Percentiles rank a stretch among this genome's conserved stretches.
phyloP scores from a whole-genome alignment of 1,284 basidiomycete species.

The Phenoliferia sp. region DNA sequence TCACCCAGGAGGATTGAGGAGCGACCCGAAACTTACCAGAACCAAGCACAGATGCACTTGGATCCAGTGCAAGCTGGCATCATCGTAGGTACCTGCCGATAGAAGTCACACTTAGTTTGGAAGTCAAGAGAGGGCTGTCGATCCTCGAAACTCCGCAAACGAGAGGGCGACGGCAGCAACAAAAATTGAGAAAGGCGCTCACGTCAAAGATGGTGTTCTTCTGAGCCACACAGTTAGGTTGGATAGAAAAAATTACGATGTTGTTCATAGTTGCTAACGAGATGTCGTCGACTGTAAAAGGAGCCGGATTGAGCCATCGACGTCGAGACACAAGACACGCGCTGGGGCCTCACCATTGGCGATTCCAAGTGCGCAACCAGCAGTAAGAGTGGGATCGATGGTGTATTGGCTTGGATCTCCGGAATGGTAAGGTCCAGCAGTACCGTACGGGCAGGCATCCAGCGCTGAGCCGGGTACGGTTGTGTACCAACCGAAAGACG shows the following conservation, averaged over 20 bases:
- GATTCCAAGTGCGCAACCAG: not conserved
- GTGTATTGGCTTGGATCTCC: conserved; percentile 15
- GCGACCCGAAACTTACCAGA: not conserved
- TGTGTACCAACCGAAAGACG: conserved; percentile 4
- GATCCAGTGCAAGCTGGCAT: conserved; percentile 22
- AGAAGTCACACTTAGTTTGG: not conserved
- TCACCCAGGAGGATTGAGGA: not conserved
- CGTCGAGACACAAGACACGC: too few species aligned
- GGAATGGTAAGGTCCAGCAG: conserved; percentile 20
- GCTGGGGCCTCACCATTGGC: not conserved
- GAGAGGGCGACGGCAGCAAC: not conserved
- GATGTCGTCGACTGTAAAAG: too few species aligned
- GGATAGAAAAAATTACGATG: conserved; percentile 16
- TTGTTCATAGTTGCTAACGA: conserved; percentile 10
- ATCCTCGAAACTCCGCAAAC: not conserved
- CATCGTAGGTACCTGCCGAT: conserved; percentile 8
- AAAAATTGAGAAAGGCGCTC: not conserved
- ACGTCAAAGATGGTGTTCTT: conserved; percentile 5
- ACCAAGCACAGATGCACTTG: conserved; percentile 10
- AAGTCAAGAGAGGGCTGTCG: not conserved
- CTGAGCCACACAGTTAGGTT: conserved; percentile 9
- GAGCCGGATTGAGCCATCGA: too few species aligned
- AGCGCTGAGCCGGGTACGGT: conserved; percentile 1
- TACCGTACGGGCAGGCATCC: conserved; percentile 24
- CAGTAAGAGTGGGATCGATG: conserved; percentile 7